Evolutionary conservation across 2,329 filamentous ascomycete genomes (phyloP), one percentile per base, ranked within the genome.

Genomic region (Fusarium liriodendri): DNA sequence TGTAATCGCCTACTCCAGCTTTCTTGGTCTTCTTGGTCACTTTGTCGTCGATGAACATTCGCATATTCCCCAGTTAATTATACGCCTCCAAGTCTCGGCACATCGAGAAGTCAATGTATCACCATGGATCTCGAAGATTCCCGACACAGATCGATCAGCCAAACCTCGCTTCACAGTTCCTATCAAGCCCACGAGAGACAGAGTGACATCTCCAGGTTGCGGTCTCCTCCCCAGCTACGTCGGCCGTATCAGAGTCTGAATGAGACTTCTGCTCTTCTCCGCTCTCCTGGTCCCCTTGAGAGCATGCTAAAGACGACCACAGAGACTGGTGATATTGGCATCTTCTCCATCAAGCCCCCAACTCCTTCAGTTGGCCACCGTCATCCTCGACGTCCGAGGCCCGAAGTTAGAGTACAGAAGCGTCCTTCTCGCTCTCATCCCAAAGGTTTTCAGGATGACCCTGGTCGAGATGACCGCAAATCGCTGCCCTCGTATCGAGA

Each of bases 251-350:
- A 84, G 66, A 84, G 82, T 73, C 81, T 87, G 67, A 83, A 84
- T 59, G 84, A 86, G 64, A 85, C 85, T 64, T 77, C 81, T 33
- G 78, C 79, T 32, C 80, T 87, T 60, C 82, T 87, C 16, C 83
- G 81, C 54, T 87, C 84, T 1, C 88, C 89, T 0, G 88, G 87
- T 6, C 88, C 88, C 2, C 81, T 91, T n/a, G 87, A 90, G 74
- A 88, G 89, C 79, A 91, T 92, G 90, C 83, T 92, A 67, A 92
- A 89, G 81, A 92, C 88, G 5, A 91, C 89, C 1, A 92, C 90
- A 1, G 90, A 92, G 77, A 91, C 89, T 10, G 90, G 90, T n/a
- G 89, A 92, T 73, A 90, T 91, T 73, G 89, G 89, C 6, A 81
- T 88, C 59, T 91, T 91, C 79, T 89, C 88, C 61, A 89, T 90